A percentile compares a stretch with the other conserved stretches of the same genome.
These are phyloP conservation scores for Barnettozyma vustinii DNA, from an alignment of 805 yeast species.

Conservation along the genomic window DNA sequence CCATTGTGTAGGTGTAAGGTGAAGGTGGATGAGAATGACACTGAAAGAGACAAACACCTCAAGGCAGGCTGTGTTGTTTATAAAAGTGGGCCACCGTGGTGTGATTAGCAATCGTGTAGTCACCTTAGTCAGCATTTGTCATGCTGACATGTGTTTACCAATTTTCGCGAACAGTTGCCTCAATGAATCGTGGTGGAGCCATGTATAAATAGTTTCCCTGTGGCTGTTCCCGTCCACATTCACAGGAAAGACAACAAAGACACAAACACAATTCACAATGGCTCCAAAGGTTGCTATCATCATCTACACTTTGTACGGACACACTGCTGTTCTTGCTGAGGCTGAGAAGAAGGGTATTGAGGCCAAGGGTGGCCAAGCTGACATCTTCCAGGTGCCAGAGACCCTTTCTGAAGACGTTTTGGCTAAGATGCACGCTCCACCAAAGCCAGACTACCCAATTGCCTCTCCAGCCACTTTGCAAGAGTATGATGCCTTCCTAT, in stretches of 20 bases:
- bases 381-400: slow-evolving; percentile 76
- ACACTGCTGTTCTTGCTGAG: slow-evolving; percentile 64
- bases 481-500: slow-evolving; percentile 66
- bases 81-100: too few species aligned
- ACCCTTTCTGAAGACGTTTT: slow-evolving; percentile 64
- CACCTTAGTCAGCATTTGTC: not conserved
- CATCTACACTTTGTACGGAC: slow-evolving; percentile 80
- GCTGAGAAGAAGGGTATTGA: slow-evolving; percentile 64
- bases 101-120: too few species aligned
- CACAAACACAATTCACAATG: too few species aligned
- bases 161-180: too few species aligned
- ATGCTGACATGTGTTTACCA: too few species aligned
- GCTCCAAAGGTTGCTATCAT: slow-evolving; percentile 37
- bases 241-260: too few species aligned
- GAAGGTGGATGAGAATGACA: too few species aligned
- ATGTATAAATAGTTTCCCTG: too few species aligned
- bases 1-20: slow-evolving; percentile 25
- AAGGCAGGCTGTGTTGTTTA: not conserved
- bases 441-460: slow-evolving; percentile 47
- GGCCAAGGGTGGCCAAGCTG: slow-evolving; percentile 60
- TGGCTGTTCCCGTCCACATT: too few species aligned
- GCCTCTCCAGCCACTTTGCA: slow-evolving; percentile 52
- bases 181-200: too few species aligned
- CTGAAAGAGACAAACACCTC: too few species aligned
- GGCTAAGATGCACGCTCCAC: slow-evolving; percentile 58